Conservation (phyloP, 495 filamentous ascomycete genomes). For the Collariella sp. region DNA sequence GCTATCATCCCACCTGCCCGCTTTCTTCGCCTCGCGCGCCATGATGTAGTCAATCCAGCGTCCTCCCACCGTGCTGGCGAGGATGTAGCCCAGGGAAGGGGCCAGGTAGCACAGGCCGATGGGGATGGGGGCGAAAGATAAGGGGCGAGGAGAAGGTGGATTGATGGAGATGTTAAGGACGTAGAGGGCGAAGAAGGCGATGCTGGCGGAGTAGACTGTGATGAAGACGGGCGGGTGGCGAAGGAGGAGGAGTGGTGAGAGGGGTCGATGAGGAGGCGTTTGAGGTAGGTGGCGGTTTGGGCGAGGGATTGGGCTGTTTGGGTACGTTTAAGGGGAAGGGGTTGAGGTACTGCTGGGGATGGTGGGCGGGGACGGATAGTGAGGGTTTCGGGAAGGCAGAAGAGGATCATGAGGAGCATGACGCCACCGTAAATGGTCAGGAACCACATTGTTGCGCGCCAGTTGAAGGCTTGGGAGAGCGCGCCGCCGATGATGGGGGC, state of each 20-base stretch:
- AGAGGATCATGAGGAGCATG: conserved; percentile 51
- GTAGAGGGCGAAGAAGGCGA: conserved; percentile 77
- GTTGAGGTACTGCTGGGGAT: background rate
- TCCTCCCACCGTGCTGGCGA: conserved; percentile 66
- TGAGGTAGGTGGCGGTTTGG: conserved; percentile 43
- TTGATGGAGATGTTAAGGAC: conserved; percentile 82
- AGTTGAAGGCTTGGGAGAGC: conserved; percentile 60
- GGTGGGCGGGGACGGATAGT: conserved; percentile 12
- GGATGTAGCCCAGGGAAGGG: conserved; percentile 67
- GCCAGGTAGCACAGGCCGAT: conserved; percentile 80
- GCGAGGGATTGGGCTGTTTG: conserved; percentile 57
- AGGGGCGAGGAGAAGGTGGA: conserved; percentile 58
- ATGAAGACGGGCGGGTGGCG: conserved; percentile 71
- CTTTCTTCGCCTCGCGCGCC: conserved; percentile 66
- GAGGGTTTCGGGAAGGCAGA: conserved; percentile 66
- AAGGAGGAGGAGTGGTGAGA: conserved; percentile 69
- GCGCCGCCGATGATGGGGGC: conserved; percentile 83
- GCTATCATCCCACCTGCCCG: conserved; percentile 60
- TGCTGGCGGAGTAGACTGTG: conserved; percentile 72
- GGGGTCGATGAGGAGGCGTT: conserved; percentile 70
- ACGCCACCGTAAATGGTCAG: conserved; percentile 66
- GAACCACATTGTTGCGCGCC: conserved; percentile 87
- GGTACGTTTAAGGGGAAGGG: conserved; percentile 31
- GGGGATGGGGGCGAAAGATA: conserved; percentile 63
- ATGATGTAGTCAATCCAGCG: conserved; percentile 87